phyloP scores from a whole-genome alignment of 2,329 filamentous ascomycete genomes.

The Shiraia sp. region DNA sequence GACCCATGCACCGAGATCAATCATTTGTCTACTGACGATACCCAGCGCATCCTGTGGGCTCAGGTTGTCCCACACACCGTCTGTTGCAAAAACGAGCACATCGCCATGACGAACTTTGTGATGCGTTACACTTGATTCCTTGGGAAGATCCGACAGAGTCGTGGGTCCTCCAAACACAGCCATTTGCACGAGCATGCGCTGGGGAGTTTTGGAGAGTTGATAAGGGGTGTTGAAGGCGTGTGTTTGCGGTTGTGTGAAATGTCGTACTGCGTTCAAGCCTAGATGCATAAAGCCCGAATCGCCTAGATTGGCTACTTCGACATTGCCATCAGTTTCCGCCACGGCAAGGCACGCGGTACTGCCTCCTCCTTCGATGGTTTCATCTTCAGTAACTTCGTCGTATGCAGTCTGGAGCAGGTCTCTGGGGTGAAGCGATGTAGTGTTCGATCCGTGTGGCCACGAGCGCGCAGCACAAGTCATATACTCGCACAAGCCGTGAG shows the following conservation, averaged over 20 bases:
- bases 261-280: constrained; percentile 81
- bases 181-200: constrained; percentile 76
- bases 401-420: constrained; percentile 82
- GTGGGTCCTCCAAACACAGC: constrained; percentile 72
- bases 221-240: constrained; percentile 98
- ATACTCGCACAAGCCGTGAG: constrained; percentile 88
- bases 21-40: constrained; percentile 78
- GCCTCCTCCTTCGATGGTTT: constrained; percentile 76
- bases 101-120: constrained; percentile 85
- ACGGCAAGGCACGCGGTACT: constrained; percentile 92
- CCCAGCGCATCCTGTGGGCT: constrained; percentile 86
- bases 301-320: constrained; percentile 91
- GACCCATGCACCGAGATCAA: constrained; percentile 73
- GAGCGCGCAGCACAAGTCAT: constrained; percentile 79
- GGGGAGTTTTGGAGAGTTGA: constrained; percentile 86
- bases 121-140: constrained; percentile 78
- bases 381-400: constrained; percentile 76
- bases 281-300: constrained; percentile 93
- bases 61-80: constrained; percentile 95
- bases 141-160: constrained; percentile 80
- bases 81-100: constrained; percentile 89
- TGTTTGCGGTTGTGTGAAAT: constrained; percentile 82
- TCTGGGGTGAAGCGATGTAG: constrained; percentile 60
- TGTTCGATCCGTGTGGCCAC: constrained; percentile 50
- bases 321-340: constrained; percentile 69